Percentiles rank a stretch among this genome's conserved stretches.
Conservation (phyloP, 805 yeast genomes). For the Ogataea ramenticola region DNA sequence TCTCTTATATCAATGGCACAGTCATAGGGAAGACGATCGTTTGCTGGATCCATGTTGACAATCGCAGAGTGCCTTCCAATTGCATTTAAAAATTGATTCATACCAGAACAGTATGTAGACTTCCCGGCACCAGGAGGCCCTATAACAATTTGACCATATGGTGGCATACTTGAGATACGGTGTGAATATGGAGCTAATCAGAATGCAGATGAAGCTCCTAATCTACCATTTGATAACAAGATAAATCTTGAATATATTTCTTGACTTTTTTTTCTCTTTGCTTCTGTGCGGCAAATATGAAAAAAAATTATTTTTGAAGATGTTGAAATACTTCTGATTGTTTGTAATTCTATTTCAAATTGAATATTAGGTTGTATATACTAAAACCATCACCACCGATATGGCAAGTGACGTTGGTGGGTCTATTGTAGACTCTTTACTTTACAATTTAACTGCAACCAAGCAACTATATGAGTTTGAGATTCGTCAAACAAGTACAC, state of each 20-base stretch:
- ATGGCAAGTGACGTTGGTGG: conserved; percentile 35
- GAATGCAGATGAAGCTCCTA: too few relatives aligned
- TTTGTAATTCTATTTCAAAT: too few relatives aligned
- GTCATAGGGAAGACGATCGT: conserved; percentile 46
- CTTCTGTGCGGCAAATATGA: background rate
- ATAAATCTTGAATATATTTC: too few relatives aligned
- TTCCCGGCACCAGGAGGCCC: conserved; percentile 99
- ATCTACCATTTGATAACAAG: too few relatives aligned
- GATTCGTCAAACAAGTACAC: conserved; percentile 11
- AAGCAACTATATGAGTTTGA: conserved; percentile 22
- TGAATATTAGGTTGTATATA: too few relatives aligned
- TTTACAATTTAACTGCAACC: conserved; percentile 17
- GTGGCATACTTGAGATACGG: conserved; percentile 30
- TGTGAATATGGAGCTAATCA: too few relatives aligned
- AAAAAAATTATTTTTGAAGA: too few relatives aligned
- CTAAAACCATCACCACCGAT: too few relatives aligned
- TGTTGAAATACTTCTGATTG: too few relatives aligned
- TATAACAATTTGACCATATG: conserved; percentile 83
- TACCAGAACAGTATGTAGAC: conserved; percentile 89
- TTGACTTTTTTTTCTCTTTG: background rate
- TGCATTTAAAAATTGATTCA: conserved; percentile 86
- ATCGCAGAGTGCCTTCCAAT: conserved; percentile 87
- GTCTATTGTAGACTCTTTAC: conserved; percentile 17
- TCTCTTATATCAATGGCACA: conserved; percentile 53
- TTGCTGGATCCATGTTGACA: conserved; percentile 83